Base-by-base conservation (phyloP, 148 eudicot species). In the Rhododendron simsii region DNA sequence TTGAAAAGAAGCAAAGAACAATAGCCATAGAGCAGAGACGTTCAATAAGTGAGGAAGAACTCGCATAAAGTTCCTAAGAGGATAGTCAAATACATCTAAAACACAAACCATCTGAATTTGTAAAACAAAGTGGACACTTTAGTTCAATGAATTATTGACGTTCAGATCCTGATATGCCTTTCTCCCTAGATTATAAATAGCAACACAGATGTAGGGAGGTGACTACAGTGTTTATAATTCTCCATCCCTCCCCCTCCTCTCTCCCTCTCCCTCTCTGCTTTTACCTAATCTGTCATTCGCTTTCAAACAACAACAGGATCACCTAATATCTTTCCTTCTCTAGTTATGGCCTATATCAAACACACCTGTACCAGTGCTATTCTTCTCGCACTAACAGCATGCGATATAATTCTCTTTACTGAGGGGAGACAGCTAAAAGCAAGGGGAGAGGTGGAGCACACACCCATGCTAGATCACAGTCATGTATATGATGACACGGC, bases 341-440 rank as follows among this genome's bases (percentile, higher is more conserved):
- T 65, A 20, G 50, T 57, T 14, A 90, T 90, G 90, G 90, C 89
- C 74, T 8, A 67, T 20, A 82, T 48, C 57, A 77, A 80, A 82
- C 21, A 26, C 57, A 78, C 83, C 30, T 80, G 76, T 47, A 59
- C 65, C 65, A 59, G n/a, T 59, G 65, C 65, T 59, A 73, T 87
- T 57, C 20, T 90, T 82, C 78, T 90, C 44, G 37, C 57, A 80
- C 45, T 88, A 69, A n/a, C 76, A 18, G 45, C 84, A 57, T 69
- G 87, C 84, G 81, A 78, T 81, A 59, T 44, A 83, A 81, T 74
- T 45, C 81, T 61, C 83, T 51, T 81, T 50, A 53, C 78, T 8
- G 88, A 88, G 50, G 92, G 86, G 75, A 85, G 92, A 82, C 78
- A 76, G 83, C 85, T 88, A 71, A 86, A 83, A 82, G 18, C 87